Base-by-base conservation (phyloP, 2,329 filamentous ascomycete species). In the Lachnellula occidentalis region DNA sequence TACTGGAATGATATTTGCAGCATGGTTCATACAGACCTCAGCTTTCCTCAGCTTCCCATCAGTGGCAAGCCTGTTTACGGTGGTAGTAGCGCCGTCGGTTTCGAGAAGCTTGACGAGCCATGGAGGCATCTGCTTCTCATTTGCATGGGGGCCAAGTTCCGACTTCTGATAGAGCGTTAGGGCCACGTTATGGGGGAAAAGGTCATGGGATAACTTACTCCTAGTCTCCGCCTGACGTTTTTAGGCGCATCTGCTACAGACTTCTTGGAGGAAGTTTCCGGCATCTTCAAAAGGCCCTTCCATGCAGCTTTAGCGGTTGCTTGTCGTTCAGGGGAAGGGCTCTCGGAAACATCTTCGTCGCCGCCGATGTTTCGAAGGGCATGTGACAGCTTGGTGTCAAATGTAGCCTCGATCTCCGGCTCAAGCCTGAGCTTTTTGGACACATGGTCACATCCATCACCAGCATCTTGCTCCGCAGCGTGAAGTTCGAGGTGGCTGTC, bases 51-150 rank as follows among this genome's bases (percentile, higher is more conserved):
- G 54, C 47, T 66, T 72, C 27, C 77, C 77, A 59, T 76, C 71
- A 1, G 68, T 49, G 27, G 71, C 68, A 15, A 79, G 69, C 60
- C 69, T 70, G 72, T 82, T 84, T 50, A 75, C 71, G n/a, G 75
- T 75, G 27, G 74, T 78, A 34, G 79, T 73, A 51, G 80, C 79
- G 12, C 80, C 80, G 15, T 83, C 78, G 42, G 61, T 78, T 58
- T 83, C 75, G 1, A 92, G 75, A 59, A 88, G 73, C 14, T 75
- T 74, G 15, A 79, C 76, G 1, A 92, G 77, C 82, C 82, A 87
- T 8, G 75, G 71, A 0, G 88, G 88, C 88, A 92, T 92, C 61
- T 80, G 77, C 41, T 84, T 80, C 68, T 92, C 88, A 61, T 88
- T 76, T 1, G 86, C 86, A 70, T 87, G 83, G 24, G 82, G 82